phyloP scores from a whole-genome alignment of 2,329 filamentous ascomycete genomes.

The Cladosporium sp. region DNA sequence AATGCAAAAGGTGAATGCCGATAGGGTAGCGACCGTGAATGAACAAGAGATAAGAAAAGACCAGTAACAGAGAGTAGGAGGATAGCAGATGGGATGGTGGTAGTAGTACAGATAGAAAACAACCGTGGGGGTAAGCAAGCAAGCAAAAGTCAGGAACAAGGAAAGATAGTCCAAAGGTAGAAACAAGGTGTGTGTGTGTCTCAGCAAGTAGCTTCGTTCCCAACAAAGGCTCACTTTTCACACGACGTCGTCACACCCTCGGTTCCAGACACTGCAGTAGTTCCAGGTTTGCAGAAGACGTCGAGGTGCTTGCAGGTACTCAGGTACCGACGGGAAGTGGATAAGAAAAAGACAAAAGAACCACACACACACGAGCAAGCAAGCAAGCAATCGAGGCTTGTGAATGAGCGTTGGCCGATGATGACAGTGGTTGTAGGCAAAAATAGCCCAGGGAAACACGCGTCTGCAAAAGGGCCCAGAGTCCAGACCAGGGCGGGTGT shows the following conservation, averaged over 20 bases:
- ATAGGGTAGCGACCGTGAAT: constrained; percentile 6
- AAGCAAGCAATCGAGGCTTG: background rate
- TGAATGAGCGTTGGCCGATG: background rate
- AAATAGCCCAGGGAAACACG: constrained; percentile 11
- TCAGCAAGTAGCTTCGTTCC: no score
- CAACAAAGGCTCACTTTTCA: no score
- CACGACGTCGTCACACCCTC: no score
- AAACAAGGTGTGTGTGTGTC: background rate
- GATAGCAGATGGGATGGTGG: no score
- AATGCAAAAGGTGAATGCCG: background rate
- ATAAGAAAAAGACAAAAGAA: background rate
- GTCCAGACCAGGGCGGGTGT: constrained; percentile 12
- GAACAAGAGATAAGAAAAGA: background rate
- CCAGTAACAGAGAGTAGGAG: background rate
- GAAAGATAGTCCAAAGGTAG: background rate
- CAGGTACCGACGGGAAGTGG: constrained; percentile 5
- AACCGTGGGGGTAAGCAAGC: background rate
- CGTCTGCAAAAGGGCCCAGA: constrained; percentile 11
- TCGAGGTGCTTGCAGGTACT: background rate
- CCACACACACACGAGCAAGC: background rate
- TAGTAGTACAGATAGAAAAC: no score
- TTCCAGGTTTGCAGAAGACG: no score
- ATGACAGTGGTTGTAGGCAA: constrained; percentile 4
- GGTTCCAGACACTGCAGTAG: background rate
- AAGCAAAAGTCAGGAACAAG: constrained; percentile 1